Conservation (phyloP, 257 asterid genomes). For the Verbascum thapsus region DNA sequence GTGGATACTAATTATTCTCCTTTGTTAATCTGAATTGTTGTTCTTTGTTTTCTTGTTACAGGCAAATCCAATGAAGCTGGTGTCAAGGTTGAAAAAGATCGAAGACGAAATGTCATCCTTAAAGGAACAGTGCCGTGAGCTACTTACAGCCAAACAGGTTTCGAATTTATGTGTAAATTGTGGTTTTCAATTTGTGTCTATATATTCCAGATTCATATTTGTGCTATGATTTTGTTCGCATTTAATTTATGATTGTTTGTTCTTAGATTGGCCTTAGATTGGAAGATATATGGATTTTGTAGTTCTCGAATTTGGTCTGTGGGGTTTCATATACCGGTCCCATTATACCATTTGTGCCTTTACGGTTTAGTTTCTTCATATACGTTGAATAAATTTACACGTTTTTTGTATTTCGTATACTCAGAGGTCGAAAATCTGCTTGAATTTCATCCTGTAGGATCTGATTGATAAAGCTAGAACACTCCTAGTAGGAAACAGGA, state of each 20-base stretch:
- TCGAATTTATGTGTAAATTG: background rate
- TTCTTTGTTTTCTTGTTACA: constrained; percentile 36
- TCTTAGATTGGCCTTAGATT: constrained; percentile 11
- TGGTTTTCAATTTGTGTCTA: constrained; percentile 10
- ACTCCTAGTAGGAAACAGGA: constrained; percentile 79
- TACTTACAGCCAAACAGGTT: constrained; percentile 96
- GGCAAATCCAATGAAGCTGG: constrained; percentile 93
- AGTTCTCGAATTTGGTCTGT: background rate
- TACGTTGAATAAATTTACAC: background rate
- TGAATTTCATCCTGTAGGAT: constrained; percentile 53
- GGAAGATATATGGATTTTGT: constrained; percentile 15
- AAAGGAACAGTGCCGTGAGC: constrained; percentile 87
- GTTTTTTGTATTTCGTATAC: background rate
- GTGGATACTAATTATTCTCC: constrained; percentile 10
- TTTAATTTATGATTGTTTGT: too few species aligned
- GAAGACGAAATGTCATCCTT: constrained; percentile 75
- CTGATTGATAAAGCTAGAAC: constrained; percentile 85
- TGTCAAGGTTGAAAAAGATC: constrained; percentile 76
- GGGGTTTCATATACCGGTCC: too few species aligned
- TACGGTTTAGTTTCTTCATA: constrained; percentile 4
- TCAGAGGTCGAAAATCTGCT: background rate
- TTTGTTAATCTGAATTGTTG: constrained; percentile 11
- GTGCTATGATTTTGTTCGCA: too few species aligned
- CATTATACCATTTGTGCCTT: too few species aligned
- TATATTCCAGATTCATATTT: constrained; percentile 17